These are phyloP conservation scores for bread wheat (Triticum aestivum) DNA, from an alignment of 176 grass and related monocot species.

Conservation along the genomic window DNA sequence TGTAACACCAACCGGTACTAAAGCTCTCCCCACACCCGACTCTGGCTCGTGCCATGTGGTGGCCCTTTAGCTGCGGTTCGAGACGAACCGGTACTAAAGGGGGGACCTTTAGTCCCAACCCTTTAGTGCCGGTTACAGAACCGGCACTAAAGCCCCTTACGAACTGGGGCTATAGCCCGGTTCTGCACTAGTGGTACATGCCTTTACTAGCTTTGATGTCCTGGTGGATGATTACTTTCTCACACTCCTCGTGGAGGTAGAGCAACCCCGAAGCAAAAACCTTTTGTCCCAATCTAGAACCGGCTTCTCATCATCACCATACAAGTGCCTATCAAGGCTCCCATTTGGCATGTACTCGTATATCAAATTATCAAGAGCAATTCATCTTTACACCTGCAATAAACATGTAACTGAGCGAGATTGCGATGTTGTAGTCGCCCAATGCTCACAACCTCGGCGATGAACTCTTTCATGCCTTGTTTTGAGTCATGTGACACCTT, in stretches of 20 bases:
- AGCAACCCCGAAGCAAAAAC: background rate
- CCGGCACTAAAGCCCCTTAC: too few relatives aligned
- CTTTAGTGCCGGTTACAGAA: too few relatives aligned
- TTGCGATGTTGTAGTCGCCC: background rate
- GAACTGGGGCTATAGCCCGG: too few relatives aligned
- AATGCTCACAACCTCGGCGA: slow-evolving; percentile 1
- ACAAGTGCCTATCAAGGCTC: slow-evolving; percentile 5
- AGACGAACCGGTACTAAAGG: too few relatives aligned
- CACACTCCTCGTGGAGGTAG: slow-evolving; percentile 15
- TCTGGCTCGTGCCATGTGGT: too few relatives aligned
- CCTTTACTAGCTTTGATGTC: background rate
- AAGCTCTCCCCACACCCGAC: too few relatives aligned
- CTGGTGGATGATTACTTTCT: background rate
- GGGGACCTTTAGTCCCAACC: too few relatives aligned
- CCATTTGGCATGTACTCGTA: slow-evolving; percentile 9
- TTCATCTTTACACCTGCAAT: background rate
- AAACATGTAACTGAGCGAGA: background rate
- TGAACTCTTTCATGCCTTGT: slow-evolving; percentile 10
- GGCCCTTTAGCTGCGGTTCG: too few relatives aligned
- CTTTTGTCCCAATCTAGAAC: background rate
- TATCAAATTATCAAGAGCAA: background rate
- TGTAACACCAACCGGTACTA: too few relatives aligned
- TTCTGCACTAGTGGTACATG: too few relatives aligned
- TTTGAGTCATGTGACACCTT: slow-evolving; percentile 5
- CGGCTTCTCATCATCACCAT: background rate